phyloP scores from a whole-genome alignment of 495 filamentous ascomycete genomes.

The Venustampulla echinocandica region DNA sequence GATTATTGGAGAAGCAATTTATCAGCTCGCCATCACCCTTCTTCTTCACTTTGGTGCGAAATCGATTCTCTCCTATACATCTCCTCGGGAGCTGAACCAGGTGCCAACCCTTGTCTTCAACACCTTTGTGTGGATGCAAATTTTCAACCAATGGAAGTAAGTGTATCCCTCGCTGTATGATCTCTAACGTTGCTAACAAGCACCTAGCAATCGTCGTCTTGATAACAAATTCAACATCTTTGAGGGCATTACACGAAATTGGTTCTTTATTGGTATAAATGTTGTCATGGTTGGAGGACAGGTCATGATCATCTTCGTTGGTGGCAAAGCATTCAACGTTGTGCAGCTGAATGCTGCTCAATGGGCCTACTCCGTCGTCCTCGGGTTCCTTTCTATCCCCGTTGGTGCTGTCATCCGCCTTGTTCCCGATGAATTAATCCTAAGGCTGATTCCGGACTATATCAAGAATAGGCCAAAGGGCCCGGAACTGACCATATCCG shows the following conservation, averaged over 20 bases:
- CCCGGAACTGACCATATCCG: conserved; percentile 54
- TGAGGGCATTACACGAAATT: conserved; percentile 68
- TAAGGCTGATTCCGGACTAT: conserved; percentile 56
- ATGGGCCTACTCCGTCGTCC: conserved; percentile 69
- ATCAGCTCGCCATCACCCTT: conserved; percentile 71
- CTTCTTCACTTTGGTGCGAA: conserved; percentile 65
- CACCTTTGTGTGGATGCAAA: conserved; percentile 94
- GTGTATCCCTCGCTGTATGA: conserved; percentile 27
- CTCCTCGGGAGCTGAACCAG: conserved; percentile 36
- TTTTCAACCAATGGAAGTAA: conserved; percentile 91
- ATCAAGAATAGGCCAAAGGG: conserved; percentile 54
- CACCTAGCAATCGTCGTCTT: conserved; percentile 62
- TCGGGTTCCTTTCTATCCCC: conserved; percentile 64
- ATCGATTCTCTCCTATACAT: conserved; percentile 45
- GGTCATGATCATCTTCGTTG: conserved; percentile 72
- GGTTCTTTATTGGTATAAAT: conserved; percentile 79
- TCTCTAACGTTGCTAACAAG: conserved; percentile 28
- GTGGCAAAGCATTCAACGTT: conserved; percentile 64
- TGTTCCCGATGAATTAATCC: conserved; percentile 53
- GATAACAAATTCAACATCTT: conserved; percentile 90
- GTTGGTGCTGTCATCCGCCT: conserved; percentile 64
- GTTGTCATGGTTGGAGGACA: conserved; percentile 70
- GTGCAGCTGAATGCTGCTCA: conserved; percentile 54
- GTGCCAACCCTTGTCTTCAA: conserved; percentile 80
- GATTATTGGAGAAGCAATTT: conserved; percentile 80